Evolutionary conservation across 768 basidiomycete genomes (phyloP).

Genomic region (Royoungia palumana): DNA sequence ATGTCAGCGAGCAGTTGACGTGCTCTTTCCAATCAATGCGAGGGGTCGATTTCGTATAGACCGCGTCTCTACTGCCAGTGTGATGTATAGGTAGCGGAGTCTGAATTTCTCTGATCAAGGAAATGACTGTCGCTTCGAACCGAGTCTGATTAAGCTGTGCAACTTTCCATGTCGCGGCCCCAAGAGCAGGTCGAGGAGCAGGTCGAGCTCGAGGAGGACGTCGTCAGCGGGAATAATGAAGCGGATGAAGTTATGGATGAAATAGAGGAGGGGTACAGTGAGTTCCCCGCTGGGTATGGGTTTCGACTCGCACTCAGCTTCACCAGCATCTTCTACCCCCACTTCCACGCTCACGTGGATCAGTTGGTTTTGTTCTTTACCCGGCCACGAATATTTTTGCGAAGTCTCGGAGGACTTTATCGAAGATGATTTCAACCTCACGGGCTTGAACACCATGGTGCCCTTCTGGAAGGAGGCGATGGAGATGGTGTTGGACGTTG

Average conservation of each 20-base stretch:
- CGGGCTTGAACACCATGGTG: constrained; percentile 91
- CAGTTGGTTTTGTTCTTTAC: constrained; percentile 92
- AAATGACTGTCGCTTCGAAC: constrained; percentile 11
- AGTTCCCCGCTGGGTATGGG: constrained; percentile 34
- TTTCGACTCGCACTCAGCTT: constrained; percentile 15
- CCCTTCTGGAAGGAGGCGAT: constrained; percentile 99
- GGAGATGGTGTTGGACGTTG: constrained; percentile 99
- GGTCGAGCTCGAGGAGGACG: constrained; percentile 58
- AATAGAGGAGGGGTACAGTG: constrained; percentile 70
- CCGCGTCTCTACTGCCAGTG: neutral
- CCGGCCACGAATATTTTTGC: constrained; percentile 97
- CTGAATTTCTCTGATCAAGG: constrained; percentile 27
- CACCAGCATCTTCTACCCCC: constrained; percentile 79
- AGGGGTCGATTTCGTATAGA: constrained; percentile 2
- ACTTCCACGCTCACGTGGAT: constrained; percentile 95
- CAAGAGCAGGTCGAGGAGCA: constrained; percentile 45
- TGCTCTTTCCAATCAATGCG: constrained; percentile 42
- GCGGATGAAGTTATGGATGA: constrained; percentile 81
- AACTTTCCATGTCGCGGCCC: constrained; percentile 37
- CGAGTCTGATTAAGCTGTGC: constrained; percentile 25
- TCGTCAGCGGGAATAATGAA: constrained; percentile 52
- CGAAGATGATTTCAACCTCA: constrained; percentile 98
- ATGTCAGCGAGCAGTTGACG: constrained; percentile 42
- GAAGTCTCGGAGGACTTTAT: constrained; percentile 99
- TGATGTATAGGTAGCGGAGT: constrained; percentile 25